Base-by-base conservation (phyloP, 75 land plant genomes). In the Adiantum capillusveneris region DNA sequence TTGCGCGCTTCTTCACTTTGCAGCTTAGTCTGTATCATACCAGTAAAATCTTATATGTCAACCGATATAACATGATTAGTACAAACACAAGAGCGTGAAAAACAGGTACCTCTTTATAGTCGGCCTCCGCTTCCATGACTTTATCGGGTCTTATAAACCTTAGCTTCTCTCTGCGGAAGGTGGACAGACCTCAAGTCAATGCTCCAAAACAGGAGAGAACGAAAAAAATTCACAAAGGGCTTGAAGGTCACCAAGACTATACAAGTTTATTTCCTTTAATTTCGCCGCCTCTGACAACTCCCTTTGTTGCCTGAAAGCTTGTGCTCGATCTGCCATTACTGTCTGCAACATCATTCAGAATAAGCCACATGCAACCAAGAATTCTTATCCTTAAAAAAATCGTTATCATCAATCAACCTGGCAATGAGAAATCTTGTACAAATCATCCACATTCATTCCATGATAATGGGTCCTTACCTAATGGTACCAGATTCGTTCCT, bases 211-310 rank as follows among this genome's bases (percentile, higher is more conserved):
- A 9, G 9, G 37, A 34, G 9, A 34, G 37, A 34, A 34, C 1
- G 25, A 49, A 46, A 26, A 31, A n/a, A 18, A 14, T 22, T 18
- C 31, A 21, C 17, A 31, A 2, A 66, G 16, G 21, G 9, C 12
- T 24, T 25, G 41, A n/a, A n/a, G 37, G 7, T 34, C 9, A 34
- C 7, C 37, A 5, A 36, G 18, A 34, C 31, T 71, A 29, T 67
- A 83, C 85, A 83, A 69, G 57, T 80, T 83, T 18, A 92, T 83
- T 70, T 92, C 89, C 71, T 93, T 93, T 63, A 93, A 52, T 65
- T 79, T 85, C 29, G 78, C 78, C 14, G 87, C 53, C 57, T 93
- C 98, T 53, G 80, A 58, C 24, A 93, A 69, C 70, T 93, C 98
- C 57, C 75, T 83, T 2, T 93, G 94, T 22, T 81, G 89, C 53